A percentile compares a stretch with the other conserved stretches of the same genome.
phyloP scores from a whole-genome alignment of 306 rosid species.

The Gastrolobium villosum region DNA sequence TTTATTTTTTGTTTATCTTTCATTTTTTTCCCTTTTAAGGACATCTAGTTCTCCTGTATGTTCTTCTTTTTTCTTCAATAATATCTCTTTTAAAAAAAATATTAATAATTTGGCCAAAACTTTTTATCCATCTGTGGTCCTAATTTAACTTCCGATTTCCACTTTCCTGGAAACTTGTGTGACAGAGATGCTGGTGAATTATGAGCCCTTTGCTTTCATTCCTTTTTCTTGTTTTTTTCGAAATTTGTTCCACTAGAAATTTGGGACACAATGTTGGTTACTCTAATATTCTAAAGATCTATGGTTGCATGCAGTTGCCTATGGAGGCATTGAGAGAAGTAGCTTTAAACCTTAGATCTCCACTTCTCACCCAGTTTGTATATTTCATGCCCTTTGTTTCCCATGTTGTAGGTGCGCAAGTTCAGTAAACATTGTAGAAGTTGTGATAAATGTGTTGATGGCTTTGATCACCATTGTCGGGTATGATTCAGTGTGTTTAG shows the following conservation, averaged over 20 bases:
- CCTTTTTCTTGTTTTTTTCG: neutral
- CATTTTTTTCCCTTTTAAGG: conserved; percentile 4
- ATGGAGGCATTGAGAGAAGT: conserved; percentile 36
- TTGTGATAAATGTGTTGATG: conserved; percentile 98
- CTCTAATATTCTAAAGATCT: neutral
- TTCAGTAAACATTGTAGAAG: conserved; percentile 99
- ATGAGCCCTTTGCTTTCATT: conserved; percentile 23
- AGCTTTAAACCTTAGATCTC: conserved; percentile 18
- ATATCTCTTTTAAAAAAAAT: neutral
- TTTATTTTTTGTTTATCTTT: conserved; percentile 24
- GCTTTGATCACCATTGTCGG: conserved; percentile 99
- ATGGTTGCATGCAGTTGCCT: conserved; percentile 29
- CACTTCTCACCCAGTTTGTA: conserved; percentile 19
- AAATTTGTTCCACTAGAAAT: conserved; percentile 33
- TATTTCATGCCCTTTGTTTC: conserved; percentile 32
- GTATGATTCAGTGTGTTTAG: conserved; percentile 59
- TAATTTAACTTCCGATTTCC: conserved; percentile 30
- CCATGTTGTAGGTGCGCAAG: conserved; percentile 82
- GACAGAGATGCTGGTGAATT: conserved; percentile 21
- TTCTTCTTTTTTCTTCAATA: conserved; percentile 16
- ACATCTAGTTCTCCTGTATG: neutral
- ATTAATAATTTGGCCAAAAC: conserved; percentile 20
- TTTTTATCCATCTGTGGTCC: conserved; percentile 29
- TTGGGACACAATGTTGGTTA: conserved; percentile 20
- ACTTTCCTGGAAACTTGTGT: conserved; percentile 11